Conservation (phyloP, 768 basidiomycete genomes). For the Mycena vulgaris region DNA sequence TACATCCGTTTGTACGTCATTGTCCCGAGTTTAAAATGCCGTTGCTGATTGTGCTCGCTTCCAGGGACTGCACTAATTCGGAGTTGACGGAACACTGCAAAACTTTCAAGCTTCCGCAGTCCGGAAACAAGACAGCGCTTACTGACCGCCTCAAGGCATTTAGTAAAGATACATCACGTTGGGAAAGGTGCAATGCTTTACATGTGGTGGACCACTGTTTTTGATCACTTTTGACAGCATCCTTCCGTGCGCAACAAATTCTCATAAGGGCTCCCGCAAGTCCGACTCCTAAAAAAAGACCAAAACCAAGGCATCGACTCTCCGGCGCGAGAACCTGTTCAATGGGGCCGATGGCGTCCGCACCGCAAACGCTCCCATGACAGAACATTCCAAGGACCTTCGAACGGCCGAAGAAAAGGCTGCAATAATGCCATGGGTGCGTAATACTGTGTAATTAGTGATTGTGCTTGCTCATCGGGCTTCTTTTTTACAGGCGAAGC, state of each 20-base stretch:
- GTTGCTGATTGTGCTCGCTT: background rate
- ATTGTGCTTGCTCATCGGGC: background rate
- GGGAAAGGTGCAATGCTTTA: background rate
- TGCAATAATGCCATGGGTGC: conserved; percentile 21
- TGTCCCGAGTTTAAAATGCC: background rate
- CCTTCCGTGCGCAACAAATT: background rate
- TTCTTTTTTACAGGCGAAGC: background rate
- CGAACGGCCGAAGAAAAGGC: conserved; percentile 12
- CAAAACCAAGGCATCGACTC: background rate
- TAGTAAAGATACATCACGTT: background rate
- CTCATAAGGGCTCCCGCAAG: conserved; percentile 9
- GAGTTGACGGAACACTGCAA: conserved; percentile 17
- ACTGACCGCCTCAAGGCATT: background rate
- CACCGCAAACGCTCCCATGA: background rate
- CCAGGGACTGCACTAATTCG: background rate
- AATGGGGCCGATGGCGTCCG: background rate
- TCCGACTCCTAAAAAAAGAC: background rate
- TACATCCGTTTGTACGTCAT: conserved; percentile 12
- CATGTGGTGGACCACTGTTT: background rate
- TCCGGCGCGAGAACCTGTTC: conserved; percentile 10
- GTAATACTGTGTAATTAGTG: background rate
- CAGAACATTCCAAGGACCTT: conserved; percentile 15
- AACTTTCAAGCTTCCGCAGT: conserved; percentile 2
- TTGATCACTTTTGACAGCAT: background rate
- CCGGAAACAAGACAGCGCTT: conserved; percentile 18